phyloP scores from a whole-genome alignment of 108 stramenopile genomes.

The Pseudonitzschia multiseries region DNA sequence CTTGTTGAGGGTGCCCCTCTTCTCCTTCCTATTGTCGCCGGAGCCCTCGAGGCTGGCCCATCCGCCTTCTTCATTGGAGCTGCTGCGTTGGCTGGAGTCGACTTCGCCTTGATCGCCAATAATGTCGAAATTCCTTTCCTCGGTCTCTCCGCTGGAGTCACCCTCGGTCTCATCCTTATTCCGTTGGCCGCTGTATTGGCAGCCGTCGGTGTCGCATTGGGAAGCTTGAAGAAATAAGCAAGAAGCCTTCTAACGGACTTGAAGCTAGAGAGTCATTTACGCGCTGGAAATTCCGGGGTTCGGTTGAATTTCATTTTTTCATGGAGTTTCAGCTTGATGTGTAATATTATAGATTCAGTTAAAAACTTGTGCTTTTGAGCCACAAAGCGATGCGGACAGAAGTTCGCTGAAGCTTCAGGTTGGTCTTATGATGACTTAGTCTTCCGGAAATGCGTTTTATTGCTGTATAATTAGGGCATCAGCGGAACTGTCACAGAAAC shows the following conservation, averaged over 20 bases:
- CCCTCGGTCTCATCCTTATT: slow-evolving; percentile 66
- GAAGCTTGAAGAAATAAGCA: slow-evolving; percentile 58
- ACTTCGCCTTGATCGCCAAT: slow-evolving; percentile 53
- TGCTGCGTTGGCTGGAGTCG: slow-evolving; percentile 52
- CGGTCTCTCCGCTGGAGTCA: slow-evolving; percentile 62
- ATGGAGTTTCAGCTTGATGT: slow-evolving; percentile 3
- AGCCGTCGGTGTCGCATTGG: slow-evolving; percentile 66
- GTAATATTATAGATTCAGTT: slow-evolving; percentile 7
- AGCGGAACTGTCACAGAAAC: too few relatives aligned
- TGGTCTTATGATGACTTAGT: too few relatives aligned
- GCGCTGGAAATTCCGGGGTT: slow-evolving; percentile 8
- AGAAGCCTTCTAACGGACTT: not conserved
- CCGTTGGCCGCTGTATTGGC: slow-evolving; percentile 63
- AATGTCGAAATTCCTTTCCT: slow-evolving; percentile 77
- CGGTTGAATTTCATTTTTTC: not conserved
- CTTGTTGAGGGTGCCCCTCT: slow-evolving; percentile 81
- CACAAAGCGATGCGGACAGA: not conserved
- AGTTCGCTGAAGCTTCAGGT: too few relatives aligned
- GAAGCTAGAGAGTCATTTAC: not conserved
- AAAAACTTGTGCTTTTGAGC: not conserved
- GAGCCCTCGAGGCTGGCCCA: slow-evolving; percentile 74
- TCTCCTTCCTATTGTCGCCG: slow-evolving; percentile 71
- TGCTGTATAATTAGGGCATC: too few relatives aligned
- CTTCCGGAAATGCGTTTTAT: too few relatives aligned
- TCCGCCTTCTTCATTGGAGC: slow-evolving; percentile 70